These are phyloP conservation scores for Coniochaeta hoffmannii DNA, from an alignment of 2,329 filamentous ascomycete genomes.

Conservation along the genomic window DNA sequence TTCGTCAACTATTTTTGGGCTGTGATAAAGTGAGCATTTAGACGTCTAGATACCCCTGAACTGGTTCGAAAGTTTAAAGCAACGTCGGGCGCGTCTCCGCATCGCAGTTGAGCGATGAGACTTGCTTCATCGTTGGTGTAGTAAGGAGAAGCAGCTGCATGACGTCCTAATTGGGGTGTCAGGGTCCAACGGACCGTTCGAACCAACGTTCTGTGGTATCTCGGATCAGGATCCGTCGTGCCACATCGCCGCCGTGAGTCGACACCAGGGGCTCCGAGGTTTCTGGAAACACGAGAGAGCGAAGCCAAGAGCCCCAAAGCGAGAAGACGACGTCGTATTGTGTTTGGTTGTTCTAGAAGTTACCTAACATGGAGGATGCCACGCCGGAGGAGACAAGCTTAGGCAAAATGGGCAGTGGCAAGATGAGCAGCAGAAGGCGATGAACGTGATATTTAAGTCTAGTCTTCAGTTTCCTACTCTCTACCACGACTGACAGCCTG, in stretches of 20 bases:
- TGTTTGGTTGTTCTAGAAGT: background rate
- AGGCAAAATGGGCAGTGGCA: no score
- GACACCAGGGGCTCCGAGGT: background rate
- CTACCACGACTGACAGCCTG: background rate
- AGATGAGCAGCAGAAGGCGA: background rate
- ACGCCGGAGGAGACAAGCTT: background rate
- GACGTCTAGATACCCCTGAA: background rate
- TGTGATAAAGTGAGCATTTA: background rate
- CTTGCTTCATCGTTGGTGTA: background rate
- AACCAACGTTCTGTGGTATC: background rate
- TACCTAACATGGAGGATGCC: background rate
- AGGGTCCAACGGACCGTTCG: background rate
- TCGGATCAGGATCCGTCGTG: constrained; percentile 6
- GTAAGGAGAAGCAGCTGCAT: background rate
- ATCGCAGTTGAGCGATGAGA: background rate
- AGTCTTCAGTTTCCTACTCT: background rate
- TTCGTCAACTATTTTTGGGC: background rate
- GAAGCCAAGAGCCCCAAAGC: background rate
- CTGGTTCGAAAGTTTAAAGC: background rate
- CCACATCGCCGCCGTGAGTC: constrained; percentile 11
- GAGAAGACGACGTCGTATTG: background rate
- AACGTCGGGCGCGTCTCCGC: background rate
- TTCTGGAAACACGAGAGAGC: background rate
- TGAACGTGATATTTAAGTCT: background rate
- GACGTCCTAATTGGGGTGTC: background rate